These are phyloP conservation scores for Metschnikowia continentalis DNA, from an alignment of 805 yeast genomes.

Conservation along the genomic window DNA sequence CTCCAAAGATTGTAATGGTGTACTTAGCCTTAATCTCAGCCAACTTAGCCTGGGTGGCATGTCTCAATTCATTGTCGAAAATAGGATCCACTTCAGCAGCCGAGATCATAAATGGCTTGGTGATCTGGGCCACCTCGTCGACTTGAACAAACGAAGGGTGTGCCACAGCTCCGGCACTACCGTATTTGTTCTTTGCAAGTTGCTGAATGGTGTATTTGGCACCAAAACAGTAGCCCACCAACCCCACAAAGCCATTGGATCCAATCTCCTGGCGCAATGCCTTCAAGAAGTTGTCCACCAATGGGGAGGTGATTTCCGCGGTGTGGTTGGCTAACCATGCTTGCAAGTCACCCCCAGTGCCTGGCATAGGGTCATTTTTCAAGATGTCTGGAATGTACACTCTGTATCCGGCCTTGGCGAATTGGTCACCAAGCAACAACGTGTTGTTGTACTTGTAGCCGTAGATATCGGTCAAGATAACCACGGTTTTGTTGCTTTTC, in stretches of 20 bases:
- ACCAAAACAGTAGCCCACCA: slow-evolving; percentile 82
- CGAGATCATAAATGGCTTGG: slow-evolving; percentile 61
- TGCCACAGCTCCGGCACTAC: slow-evolving; percentile 67
- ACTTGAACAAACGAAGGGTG: slow-evolving; percentile 75
- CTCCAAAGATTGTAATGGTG: slow-evolving; percentile 58
- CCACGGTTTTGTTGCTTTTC: slow-evolving; percentile 41
- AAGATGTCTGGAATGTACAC: slow-evolving; percentile 78
- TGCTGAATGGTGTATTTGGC: slow-evolving; percentile 64
- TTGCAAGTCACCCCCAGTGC: slow-evolving; percentile 12
- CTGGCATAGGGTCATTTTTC: slow-evolving; percentile 39
- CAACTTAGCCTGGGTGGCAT: slow-evolving; percentile 55
- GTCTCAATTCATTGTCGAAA: slow-evolving; percentile 64
- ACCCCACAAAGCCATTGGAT: slow-evolving; percentile 47
- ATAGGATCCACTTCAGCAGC: slow-evolving; percentile 69
- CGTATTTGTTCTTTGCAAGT: slow-evolving; percentile 37
- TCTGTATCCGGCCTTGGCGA: slow-evolving; percentile 58
- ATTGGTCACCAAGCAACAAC: slow-evolving; percentile 59
- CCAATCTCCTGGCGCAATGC: slow-evolving; percentile 38
- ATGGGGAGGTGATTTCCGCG: slow-evolving; percentile 42
- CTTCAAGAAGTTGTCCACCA: slow-evolving; percentile 46
- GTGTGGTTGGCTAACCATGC: slow-evolving; percentile 57
- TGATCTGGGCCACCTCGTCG: slow-evolving; percentile 61
- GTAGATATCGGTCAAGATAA: slow-evolving; percentile 65
- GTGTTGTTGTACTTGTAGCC: slow-evolving; percentile 60
- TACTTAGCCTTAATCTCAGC: slow-evolving; percentile 46